Evolutionary conservation across 73 alveolate species (phyloP).

Genomic region (Tetrahymena thermophila): DNA sequence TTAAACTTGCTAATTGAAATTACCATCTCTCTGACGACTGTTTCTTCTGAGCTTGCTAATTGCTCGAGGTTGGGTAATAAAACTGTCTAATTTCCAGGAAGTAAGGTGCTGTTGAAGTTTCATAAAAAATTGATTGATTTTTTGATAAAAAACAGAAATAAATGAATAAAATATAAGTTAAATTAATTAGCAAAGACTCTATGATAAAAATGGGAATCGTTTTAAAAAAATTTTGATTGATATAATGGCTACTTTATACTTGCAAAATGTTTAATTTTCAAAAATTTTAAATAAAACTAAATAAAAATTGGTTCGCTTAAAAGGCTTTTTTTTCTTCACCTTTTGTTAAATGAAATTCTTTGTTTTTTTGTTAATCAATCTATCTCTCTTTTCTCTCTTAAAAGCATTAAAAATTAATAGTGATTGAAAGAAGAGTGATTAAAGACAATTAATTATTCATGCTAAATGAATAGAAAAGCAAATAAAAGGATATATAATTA

Average conservation of each 20-base stretch:
- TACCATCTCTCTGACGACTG: conserved; percentile 63
- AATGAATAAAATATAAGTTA: not conserved
- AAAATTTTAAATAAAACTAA: not conserved
- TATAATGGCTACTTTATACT: not conserved
- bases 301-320: not conserved
- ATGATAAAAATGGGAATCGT: not conserved
- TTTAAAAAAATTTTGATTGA: not conserved
- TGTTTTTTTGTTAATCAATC: not conserved
- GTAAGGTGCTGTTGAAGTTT: not conserved
- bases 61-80: conserved; percentile 51
- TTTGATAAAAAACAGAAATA: not conserved
- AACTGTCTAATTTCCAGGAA: conserved; percentile 1
- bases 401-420: not conserved
- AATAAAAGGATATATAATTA: not conserved
- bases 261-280: not conserved
- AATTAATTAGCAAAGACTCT: not conserved
- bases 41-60: conserved; percentile 63
- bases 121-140: not conserved
- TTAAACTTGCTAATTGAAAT: not conserved
- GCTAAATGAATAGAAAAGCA: not conserved
- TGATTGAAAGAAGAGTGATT: not conserved
- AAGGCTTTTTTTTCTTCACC: not conserved
- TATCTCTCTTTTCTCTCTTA: conserved; percentile 2
- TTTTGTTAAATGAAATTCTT: conserved; percentile 23
- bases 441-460: not conserved